These are phyloP conservation scores for Parafenestella ontariensis DNA, from an alignment of 2,329 filamentous ascomycete genomes.

Conservation along the genomic window DNA sequence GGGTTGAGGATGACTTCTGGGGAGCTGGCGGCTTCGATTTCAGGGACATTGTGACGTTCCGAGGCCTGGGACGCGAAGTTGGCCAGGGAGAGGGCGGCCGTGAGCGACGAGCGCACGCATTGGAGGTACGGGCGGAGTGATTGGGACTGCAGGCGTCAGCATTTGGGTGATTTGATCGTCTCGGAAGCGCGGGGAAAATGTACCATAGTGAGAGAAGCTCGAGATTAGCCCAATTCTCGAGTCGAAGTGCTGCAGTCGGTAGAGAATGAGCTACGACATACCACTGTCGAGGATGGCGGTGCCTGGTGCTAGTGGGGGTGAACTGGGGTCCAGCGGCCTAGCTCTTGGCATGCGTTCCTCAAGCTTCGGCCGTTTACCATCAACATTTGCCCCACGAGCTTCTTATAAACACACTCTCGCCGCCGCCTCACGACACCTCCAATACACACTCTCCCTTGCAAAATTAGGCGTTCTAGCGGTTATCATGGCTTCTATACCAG, in stretches of 20 bases:
- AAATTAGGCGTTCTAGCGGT: conserved; percentile 1
- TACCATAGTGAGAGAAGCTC: conserved; percentile 41
- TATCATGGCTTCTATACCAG: conserved; percentile 49
- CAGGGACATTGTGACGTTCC: conserved; percentile 96
- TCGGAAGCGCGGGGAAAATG: not conserved
- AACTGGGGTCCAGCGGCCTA: conserved; percentile 25
- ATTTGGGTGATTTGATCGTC: not conserved
- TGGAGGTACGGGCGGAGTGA: conserved; percentile 95
- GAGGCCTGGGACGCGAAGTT: conserved; percentile 98
- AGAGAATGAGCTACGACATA: conserved; percentile 37
- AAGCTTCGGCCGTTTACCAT: conserved; percentile 36
- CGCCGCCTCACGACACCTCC: conserved; percentile 6
- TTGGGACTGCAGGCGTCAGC: conserved; percentile 73
- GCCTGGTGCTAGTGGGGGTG: conserved; percentile 32
- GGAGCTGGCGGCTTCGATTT: conserved; percentile 91
- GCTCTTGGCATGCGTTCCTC: conserved; percentile 32
- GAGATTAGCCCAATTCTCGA: conserved; percentile 24
- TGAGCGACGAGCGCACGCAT: conserved; percentile 93
- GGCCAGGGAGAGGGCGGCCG: conserved; percentile 88
- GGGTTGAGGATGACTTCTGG: conserved; percentile 94
- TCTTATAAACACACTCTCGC: conserved; percentile 23
- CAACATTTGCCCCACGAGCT: conserved; percentile 39
- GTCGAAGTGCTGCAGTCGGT: conserved; percentile 23
- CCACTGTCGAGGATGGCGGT: conserved; percentile 36
- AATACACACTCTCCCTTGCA: not conserved